Percentiles rank a stretch among this genome's conserved stretches.
phyloP scores from a whole-genome alignment of 441 rosid species.

The Pelargonium myrrhifolium region DNA sequence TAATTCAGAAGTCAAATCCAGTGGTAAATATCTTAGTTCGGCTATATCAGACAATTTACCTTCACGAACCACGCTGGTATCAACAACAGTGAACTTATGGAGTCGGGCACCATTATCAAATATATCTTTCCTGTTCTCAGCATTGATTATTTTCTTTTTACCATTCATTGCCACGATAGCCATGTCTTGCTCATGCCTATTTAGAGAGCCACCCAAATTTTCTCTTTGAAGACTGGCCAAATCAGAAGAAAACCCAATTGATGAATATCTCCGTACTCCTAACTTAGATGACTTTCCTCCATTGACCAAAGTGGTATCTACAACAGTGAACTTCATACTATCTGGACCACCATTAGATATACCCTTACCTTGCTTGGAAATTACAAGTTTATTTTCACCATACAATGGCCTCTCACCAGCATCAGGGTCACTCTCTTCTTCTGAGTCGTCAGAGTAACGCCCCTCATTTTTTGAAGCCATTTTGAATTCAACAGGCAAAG shows the following conservation, averaged over 20 bases:
- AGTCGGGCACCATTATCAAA: not conserved
- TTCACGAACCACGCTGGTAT: slow-evolving; percentile 45
- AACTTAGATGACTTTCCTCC: slow-evolving; percentile 1
- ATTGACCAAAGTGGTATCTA: not conserved
- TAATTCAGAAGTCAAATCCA: slow-evolving; percentile 28
- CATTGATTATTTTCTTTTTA: not conserved
- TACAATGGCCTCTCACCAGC: not conserved
- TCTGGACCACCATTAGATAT: not conserved
- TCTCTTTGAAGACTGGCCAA: not conserved
- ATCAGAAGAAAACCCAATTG: not conserved
- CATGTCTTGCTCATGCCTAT: not conserved
- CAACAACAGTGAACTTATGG: slow-evolving; percentile 41
- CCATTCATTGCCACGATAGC: not conserved
- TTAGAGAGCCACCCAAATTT: not conserved
- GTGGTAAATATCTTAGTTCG: slow-evolving; percentile 38
- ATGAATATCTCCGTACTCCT: not conserved
- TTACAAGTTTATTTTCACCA: not conserved
- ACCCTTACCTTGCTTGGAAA: not conserved
- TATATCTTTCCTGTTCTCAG: not conserved
- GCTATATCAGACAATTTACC: slow-evolving; percentile 39
- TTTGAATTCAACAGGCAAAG: slow-evolving; percentile 27
- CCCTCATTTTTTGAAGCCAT: slow-evolving; percentile 20
- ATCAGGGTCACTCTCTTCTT: slow-evolving; percentile 15
- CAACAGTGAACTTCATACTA: not conserved
- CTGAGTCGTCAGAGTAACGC: slow-evolving; percentile 20